Evolutionary conservation across 2,329 filamentous ascomycete species (phyloP).

Genomic region (Lasiodiplodia theobromae): DNA sequence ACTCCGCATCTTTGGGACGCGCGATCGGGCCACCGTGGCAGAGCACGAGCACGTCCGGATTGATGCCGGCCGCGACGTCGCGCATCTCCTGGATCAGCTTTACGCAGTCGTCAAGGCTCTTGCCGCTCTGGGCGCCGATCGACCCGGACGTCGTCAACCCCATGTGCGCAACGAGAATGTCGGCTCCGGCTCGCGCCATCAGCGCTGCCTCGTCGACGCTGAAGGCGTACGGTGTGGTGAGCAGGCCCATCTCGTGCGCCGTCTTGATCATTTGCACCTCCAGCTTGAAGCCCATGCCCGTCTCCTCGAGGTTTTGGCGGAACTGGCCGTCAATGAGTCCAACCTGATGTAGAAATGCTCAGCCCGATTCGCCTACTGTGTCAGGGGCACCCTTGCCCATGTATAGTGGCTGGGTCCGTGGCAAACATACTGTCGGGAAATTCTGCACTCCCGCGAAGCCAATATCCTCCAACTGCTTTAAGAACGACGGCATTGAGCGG

Average conservation of each 20-base stretch:
- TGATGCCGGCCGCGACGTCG: conserved; percentile 64
- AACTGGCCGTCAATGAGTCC: conserved; percentile 74
- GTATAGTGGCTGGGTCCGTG: conserved; percentile 9
- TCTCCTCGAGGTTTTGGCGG: conserved; percentile 72
- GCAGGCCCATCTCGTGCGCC: conserved; percentile 66
- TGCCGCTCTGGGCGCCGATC: conserved; percentile 69
- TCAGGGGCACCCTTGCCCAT: conserved; percentile 17
- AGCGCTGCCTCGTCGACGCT: conserved; percentile 64
- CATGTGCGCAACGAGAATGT: conserved; percentile 73
- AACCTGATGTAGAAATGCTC: conserved; percentile 47
- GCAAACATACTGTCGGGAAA: conserved; percentile 63
- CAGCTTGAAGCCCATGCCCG: conserved; percentile 71
- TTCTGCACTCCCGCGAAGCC: conserved; percentile 77
- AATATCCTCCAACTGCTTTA: conserved; percentile 65
- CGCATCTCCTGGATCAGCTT: conserved; percentile 67
- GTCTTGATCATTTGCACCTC: conserved; percentile 71
- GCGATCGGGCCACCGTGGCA: conserved; percentile 76
- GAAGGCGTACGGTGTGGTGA: conserved; percentile 77
- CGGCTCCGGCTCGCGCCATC: conserved; percentile 71
- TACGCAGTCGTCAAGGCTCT: conserved; percentile 70
- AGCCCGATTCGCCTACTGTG: conserved; percentile 12
- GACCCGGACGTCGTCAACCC: conserved; percentile 70
- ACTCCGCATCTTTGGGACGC: conserved; percentile 67
- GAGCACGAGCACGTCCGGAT: conserved; percentile 68
- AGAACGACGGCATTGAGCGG: conserved; percentile 66